A percentile compares a stretch with the other conserved stretches of the same genome.
Evolutionary conservation across 345 rosid species (phyloP).

Genomic region (Gossypium longicalyx): DNA sequence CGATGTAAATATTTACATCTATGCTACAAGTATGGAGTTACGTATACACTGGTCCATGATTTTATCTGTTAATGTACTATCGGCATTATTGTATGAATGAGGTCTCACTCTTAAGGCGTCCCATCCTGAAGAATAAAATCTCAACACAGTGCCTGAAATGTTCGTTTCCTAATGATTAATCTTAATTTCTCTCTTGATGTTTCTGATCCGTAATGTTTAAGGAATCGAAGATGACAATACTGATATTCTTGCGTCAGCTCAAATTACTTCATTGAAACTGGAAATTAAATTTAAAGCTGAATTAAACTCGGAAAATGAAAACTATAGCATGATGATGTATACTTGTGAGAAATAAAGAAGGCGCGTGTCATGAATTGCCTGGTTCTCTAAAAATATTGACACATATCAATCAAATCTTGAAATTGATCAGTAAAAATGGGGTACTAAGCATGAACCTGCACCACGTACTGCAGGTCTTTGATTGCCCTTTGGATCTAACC

Average conservation of each 20-base stretch:
- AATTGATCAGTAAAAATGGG: too few relatives aligned
- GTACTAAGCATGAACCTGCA: too few relatives aligned
- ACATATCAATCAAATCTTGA: slow-evolving; percentile 10
- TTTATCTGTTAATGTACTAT: too few relatives aligned
- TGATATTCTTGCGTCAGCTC: slow-evolving; percentile 5
- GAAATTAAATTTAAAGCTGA: too few relatives aligned
- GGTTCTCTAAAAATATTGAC: slow-evolving; percentile 11
- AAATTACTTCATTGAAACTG: neutral
- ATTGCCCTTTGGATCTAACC: slow-evolving; percentile 21
- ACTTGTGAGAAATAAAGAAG: neutral
- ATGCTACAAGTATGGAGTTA: too few relatives aligned
- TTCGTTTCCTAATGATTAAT: slow-evolving; percentile 9
- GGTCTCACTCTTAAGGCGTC: too few relatives aligned
- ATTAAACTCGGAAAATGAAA: neutral
- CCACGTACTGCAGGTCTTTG: slow-evolving; percentile 6
- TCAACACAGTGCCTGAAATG: neutral
- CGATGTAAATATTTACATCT: too few relatives aligned
- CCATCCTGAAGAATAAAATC: too few relatives aligned
- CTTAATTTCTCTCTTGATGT: neutral
- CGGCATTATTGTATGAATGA: too few relatives aligned
- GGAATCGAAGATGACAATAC: neutral
- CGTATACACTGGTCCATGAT: too few relatives aligned
- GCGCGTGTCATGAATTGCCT: slow-evolving; percentile 18
- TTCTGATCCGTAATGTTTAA: neutral
- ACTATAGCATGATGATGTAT: neutral